Base-by-base conservation (phyloP, 257 asterid species). In the Jaltomata sinuosa region DNA sequence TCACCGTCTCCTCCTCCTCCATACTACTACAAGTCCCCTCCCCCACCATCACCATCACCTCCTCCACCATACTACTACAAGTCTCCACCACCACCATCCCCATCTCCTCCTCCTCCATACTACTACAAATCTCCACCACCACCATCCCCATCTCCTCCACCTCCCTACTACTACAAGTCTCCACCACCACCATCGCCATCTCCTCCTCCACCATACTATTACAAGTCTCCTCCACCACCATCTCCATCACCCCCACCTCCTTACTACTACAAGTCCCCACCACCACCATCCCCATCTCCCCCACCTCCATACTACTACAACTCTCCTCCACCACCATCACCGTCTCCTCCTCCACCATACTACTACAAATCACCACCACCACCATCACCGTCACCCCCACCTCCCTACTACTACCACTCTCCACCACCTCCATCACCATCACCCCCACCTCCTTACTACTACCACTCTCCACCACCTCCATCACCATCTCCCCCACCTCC, bases 351-450 rank as follows among this genome's bases (percentile, higher is more conserved):
- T 0, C 86, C 90, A 0, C 84, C 87, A 0, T 85, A 87, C n/a
- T 34, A 79, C 4, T 88, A 88, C 36, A 83, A 86, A 5, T 88
- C 90, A 0, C 89, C 90, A 0, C 90, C 91, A 2, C 91, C 89
- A 1, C 91, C 91, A 0, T 32, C 87, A 0, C 88, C 88, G 0
- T 62, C 86, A 0, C 87, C 27, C 8, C 78, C 84, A 0, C 84
- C 78, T 0, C 78, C 84, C 0, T 81, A 81, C 57, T 27, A 81
- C 1, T 81, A 81, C 10, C 62, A 61, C 3, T 81, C 84, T 0
- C 84, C 84, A 12, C 84, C 84, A 1, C 84, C 84, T 0, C 84
- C 84, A 42, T 82, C 84, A 0, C 61, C 79, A 62, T 82, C 84
- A 0, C 84, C 84, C 18, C 84, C 79, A 2, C 84, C 79, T 12